Evolutionary conservation across 257 asterid genomes (phyloP), one percentile per base, ranked within the genome.

Genomic region (Penstemon newberryi): DNA sequence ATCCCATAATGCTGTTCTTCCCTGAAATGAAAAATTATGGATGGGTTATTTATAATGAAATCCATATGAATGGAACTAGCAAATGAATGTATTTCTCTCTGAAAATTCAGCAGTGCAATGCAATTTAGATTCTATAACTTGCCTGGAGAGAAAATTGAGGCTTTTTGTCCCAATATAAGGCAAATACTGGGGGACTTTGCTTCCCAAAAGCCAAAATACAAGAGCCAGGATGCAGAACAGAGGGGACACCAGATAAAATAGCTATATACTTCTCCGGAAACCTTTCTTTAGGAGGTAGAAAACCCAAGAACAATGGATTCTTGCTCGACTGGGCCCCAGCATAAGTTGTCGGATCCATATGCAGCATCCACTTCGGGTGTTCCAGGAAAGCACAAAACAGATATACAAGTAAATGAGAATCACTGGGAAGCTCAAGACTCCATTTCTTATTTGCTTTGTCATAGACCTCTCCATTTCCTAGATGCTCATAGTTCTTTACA

Each of bases 1-100:
- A 77, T 93, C 99, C 99, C 99, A 93, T 2, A 93, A 71, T 11
- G 97, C 97, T 55, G 96, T 90, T 81, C 99, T 82, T 69, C 99
- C 99, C 97, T 93, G 94, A 54, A 73, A 75, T 76, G 13, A 10
- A 50, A 75, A 60, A 9, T 5, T 25, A 59, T 7, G 3, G 4
- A 58, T 5, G 51, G 52, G 8, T 61, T 36, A 33, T 61, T 78
- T 66, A 25, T 25, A 25, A 25, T 25, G 33, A 25, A 25, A 25
- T 25, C 33, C 33, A 25, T 25, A 25, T 25, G 33, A 25, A 25
- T 25, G 33, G 33, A 25, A 25, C 33, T 25, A 25, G 33, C 33
- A 25, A 25, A 25, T 25, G 33, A 25, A 25, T 25, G 33, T 25
- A 25, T 25, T 25, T 25, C 33, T 25, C 33, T 25, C 2, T 25